These are phyloP conservation scores for Cytidiella melzeri DNA, from an alignment of 768 basidiomycete genomes.

Conservation along the genomic window DNA sequence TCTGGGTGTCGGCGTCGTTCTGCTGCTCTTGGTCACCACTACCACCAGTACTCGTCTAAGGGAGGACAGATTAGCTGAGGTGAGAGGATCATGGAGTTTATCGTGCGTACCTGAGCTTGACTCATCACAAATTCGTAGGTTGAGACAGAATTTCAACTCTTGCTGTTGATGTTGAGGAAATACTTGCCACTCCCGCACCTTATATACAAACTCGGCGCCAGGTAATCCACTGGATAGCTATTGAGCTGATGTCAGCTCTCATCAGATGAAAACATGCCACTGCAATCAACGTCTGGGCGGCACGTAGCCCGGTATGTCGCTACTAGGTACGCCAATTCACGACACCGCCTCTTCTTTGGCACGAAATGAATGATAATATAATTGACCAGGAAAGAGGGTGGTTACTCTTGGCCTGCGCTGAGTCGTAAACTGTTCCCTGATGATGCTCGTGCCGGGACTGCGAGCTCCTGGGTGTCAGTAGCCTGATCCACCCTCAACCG, in stretches of 20 bases:
- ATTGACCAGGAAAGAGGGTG: background rate
- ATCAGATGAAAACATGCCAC: background rate
- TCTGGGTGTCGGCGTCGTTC: slow-evolving; percentile 1
- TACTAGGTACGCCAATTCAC: background rate
- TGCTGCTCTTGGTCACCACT: slow-evolving; percentile 2
- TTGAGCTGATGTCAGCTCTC: background rate
- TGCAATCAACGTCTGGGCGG: background rate
- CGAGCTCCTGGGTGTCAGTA: too few species aligned
- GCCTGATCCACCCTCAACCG: too few species aligned
- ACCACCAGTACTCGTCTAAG: background rate
- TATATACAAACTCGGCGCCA: background rate
- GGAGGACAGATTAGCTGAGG: background rate
- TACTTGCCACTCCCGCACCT: background rate
- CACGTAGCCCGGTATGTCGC: background rate
- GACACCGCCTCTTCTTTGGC: background rate
- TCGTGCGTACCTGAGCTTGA: background rate
- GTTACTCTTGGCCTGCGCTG: background rate
- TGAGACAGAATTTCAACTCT: background rate
- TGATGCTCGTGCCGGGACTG: background rate
- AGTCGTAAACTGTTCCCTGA: background rate
- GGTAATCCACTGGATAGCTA: background rate
- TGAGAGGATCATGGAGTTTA: background rate
- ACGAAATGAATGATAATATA: background rate
- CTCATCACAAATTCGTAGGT: background rate
- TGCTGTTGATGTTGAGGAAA: background rate